Evolutionary conservation across 2,329 filamentous ascomycete species (phyloP).

Genomic region (Pleoardoris graminearum): DNA sequence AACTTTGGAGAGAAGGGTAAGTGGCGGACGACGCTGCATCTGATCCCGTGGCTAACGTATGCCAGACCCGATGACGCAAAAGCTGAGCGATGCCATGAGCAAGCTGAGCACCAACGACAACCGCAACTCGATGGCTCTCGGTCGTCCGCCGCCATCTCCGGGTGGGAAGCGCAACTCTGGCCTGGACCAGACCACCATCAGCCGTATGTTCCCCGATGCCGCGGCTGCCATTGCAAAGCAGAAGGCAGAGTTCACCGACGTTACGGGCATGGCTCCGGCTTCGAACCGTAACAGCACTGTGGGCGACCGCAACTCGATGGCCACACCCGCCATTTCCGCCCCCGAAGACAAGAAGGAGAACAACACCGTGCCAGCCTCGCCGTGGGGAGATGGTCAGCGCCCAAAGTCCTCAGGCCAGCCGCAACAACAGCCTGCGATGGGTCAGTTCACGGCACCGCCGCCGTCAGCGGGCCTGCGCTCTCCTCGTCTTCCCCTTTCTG

Average conservation of each 20-base stretch:
- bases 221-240: slow-evolving; percentile 98
- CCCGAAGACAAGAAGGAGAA: slow-evolving; percentile 68
- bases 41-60: slow-evolving; percentile 30
- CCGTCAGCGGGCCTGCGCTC: slow-evolving; percentile 78
- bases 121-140: slow-evolving; percentile 75
- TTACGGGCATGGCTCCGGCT: slow-evolving; percentile 84
- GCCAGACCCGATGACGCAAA: slow-evolving; percentile 93
- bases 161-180: slow-evolving; percentile 85
- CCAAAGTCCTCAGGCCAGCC: slow-evolving; percentile 80
- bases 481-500: slow-evolving; percentile 69
- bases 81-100: slow-evolving; percentile 93
- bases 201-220: slow-evolving; percentile 98
- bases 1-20: slow-evolving; percentile 92
- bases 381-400: slow-evolving; percentile 72
- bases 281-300: slow-evolving; percentile 91
- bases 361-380: slow-evolving; percentile 69
- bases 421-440: slow-evolving; percentile 68
- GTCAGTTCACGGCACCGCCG: slow-evolving; percentile 82
- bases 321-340: slow-evolving; percentile 73
- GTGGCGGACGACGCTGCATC: slow-evolving; percentile 21
- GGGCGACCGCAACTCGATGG: slow-evolving; percentile 74
- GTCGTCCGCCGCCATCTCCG: slow-evolving; percentile 75
- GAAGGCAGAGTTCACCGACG: slow-evolving; percentile 95
- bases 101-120: slow-evolving; percentile 87
- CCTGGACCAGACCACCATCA: slow-evolving; percentile 91